Percentiles rank a stretch among this genome's conserved stretches.
Evolutionary conservation across 371 early-diverging fungal species (phyloP).

Genomic region (Circinella minor): DNA sequence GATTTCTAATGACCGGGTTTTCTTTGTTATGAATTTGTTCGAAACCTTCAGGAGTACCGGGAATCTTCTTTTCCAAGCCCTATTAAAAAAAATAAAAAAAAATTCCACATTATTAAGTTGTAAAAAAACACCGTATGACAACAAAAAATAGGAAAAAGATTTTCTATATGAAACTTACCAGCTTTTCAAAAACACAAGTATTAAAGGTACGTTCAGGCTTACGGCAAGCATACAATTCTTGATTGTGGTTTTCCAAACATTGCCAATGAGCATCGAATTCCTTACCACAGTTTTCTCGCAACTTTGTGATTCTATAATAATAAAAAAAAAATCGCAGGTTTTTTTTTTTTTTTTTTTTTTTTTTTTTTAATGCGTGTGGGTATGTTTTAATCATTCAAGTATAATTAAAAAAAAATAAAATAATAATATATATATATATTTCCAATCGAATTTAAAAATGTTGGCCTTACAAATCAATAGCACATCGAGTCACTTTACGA

Average conservation of each 20-base stretch:
- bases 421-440: too few species aligned
- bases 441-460: background rate
- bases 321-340: conserved; percentile 2
- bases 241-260: conserved; percentile 92
- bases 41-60: conserved; percentile 72
- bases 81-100: conserved; percentile 23
- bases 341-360: background rate
- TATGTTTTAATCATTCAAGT: background rate
- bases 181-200: conserved; percentile 87
- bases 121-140: background rate
- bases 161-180: conserved; percentile 60
- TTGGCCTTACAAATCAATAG: conserved; percentile 79
- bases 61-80: conserved; percentile 83
- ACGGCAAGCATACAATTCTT: conserved; percentile 84
- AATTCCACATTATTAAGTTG: background rate
- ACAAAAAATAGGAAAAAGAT: too few species aligned
- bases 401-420: background rate
- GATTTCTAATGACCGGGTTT: conserved; percentile 67
- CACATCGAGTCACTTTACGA: conserved; percentile 94
- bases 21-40: conserved; percentile 76
- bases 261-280: conserved; percentile 92
- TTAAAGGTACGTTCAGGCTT: conserved; percentile 82
- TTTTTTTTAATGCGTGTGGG: too few species aligned
- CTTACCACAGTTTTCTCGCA: conserved; percentile 88
- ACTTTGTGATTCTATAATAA: conserved; percentile 72